Conservation (phyloP, 148 eudicot genomes). For the Nepenthes mirabilis region DNA sequence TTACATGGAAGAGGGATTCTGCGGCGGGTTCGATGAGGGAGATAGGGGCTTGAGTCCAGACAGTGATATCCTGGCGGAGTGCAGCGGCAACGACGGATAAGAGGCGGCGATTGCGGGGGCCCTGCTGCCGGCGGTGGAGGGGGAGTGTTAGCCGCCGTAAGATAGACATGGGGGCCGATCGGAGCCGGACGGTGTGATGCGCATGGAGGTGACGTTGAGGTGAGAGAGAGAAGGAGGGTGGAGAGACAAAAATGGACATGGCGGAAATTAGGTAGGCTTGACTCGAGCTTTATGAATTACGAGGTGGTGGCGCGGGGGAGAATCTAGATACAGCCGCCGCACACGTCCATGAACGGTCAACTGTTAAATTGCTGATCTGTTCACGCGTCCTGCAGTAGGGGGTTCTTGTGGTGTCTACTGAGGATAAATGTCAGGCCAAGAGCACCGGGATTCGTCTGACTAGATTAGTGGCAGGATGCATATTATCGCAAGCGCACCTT, state of each 20-base stretch:
- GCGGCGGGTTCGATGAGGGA: conserved; percentile 54
- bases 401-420: too few relatives aligned
- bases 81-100: conserved; percentile 33
- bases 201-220: conserved; percentile 20
- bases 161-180: conserved; percentile 24
- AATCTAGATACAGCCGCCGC: too few relatives aligned
- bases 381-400: too few relatives aligned
- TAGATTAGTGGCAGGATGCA: too few relatives aligned
- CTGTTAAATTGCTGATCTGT: too few relatives aligned
- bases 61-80: conserved; percentile 45
- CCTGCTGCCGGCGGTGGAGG: conserved; percentile 17
- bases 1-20: conserved; percentile 68
- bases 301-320: too few relatives aligned
- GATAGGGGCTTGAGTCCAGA: conserved; percentile 51
- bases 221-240: conserved; percentile 8
- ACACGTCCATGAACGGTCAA: too few relatives aligned
- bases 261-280: neutral
- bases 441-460: too few relatives aligned
- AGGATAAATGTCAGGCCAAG: too few relatives aligned
- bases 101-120: conserved; percentile 11
- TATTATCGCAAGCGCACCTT: too few relatives aligned
- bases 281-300: too few relatives aligned
- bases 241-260: conserved; percentile 19
- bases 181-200: conserved; percentile 3
- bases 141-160: conserved; percentile 28